Percentiles rank a stretch among this genome's conserved stretches.
Evolutionary conservation across 2,329 filamentous ascomycete genomes (phyloP).

Genomic region (Trichoderma endophyticum): DNA sequence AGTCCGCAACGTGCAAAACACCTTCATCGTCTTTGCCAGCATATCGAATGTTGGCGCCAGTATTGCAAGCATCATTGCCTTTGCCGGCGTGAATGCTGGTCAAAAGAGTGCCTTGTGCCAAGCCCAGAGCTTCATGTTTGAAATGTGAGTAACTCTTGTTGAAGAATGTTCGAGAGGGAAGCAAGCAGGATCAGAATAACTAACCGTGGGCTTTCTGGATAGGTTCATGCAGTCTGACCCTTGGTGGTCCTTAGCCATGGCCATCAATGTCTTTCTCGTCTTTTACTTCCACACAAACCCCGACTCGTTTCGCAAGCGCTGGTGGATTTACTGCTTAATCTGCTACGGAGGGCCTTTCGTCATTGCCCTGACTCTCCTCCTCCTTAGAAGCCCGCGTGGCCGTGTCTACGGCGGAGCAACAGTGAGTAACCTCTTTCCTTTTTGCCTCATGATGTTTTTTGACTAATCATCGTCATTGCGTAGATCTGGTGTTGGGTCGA

Average conservation of each 20-base stretch:
- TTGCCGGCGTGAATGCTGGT: slow-evolving; percentile 57
- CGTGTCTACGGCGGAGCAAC: slow-evolving; percentile 56
- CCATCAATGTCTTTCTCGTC: slow-evolving; percentile 72
- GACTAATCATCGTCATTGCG: background rate
- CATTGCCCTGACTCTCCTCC: slow-evolving; percentile 63
- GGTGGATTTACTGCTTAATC: slow-evolving; percentile 65
- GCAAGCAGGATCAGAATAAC: background rate
- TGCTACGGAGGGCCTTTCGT: slow-evolving; percentile 72
- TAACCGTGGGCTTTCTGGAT: background rate
- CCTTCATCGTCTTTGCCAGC: slow-evolving; percentile 60
- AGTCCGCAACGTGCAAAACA: slow-evolving; percentile 57
- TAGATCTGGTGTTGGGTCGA: slow-evolving; percentile 64
- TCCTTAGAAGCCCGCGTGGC: slow-evolving; percentile 44
- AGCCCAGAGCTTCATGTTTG: slow-evolving; percentile 58
- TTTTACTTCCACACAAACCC: slow-evolving; percentile 59
- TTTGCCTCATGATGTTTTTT: background rate
- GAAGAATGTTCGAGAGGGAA: background rate
- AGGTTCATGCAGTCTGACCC: slow-evolving; percentile 78
- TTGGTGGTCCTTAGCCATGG: slow-evolving; percentile 79
- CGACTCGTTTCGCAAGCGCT: slow-evolving; percentile 68
- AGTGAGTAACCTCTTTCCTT: slow-evolving; percentile 31
- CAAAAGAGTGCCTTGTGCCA: slow-evolving; percentile 57
- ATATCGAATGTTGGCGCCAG: slow-evolving; percentile 58
- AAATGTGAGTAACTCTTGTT: slow-evolving; percentile 55
- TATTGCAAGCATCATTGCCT: slow-evolving; percentile 67